A percentile compares a stretch with the other conserved stretches of the same genome.
phyloP scores from a whole-genome alignment of 129 eudicot genomes.

The Glebionis coronaria region DNA sequence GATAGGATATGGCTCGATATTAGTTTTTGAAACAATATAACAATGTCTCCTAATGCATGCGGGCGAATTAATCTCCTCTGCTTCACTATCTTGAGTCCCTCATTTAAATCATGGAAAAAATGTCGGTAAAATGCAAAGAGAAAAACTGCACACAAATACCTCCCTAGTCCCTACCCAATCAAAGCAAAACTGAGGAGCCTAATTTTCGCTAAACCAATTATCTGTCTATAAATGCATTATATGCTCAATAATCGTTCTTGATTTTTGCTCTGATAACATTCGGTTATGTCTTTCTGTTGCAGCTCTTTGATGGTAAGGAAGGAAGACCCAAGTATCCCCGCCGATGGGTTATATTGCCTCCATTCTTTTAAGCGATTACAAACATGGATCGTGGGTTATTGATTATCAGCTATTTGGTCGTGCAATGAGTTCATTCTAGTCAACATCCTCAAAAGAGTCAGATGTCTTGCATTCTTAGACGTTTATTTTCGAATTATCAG shows the following conservation, averaged over 20 bases:
- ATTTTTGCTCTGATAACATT: constrained; percentile 9
- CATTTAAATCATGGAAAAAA: not conserved
- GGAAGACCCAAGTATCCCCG: constrained; percentile 95
- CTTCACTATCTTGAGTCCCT: not conserved
- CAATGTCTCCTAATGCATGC: too few species aligned
- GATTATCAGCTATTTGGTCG: constrained; percentile 12
- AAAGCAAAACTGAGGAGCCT: not conserved
- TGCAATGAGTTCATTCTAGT: constrained; percentile 24
- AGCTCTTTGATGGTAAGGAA: constrained; percentile 97
- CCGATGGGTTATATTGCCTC: constrained; percentile 95
- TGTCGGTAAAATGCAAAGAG: not conserved
- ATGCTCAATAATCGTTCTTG: not conserved
- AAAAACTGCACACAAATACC: not conserved
- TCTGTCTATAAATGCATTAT: not conserved
- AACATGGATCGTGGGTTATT: constrained; percentile 11
- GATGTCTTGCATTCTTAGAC: constrained; percentile 12
- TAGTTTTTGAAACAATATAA: too few species aligned
- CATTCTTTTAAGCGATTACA: constrained; percentile 55
- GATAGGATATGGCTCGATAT: too few species aligned
- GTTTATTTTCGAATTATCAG: constrained; percentile 17
- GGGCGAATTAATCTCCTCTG: too few species aligned
- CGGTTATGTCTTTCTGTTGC: constrained; percentile 21
- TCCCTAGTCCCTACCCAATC: not conserved
- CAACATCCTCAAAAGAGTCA: not conserved
- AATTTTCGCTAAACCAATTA: not conserved